Conservation (phyloP, 495 filamentous ascomycete genomes). For the Amniculicola lignicola region DNA sequence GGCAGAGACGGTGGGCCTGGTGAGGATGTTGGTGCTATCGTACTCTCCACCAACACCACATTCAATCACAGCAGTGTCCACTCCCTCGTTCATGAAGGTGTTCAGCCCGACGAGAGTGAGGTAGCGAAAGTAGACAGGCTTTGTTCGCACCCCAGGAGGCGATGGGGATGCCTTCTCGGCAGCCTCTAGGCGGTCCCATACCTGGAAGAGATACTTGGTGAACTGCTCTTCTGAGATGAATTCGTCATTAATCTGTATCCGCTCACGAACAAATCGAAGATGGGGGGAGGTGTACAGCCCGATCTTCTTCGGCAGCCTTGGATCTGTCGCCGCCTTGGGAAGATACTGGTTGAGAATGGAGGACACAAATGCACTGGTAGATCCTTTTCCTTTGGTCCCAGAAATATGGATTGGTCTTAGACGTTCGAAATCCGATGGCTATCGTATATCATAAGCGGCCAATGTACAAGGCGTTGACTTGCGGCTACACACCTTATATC, state of each 20-base stretch:
- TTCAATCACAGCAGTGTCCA: constrained; percentile 83
- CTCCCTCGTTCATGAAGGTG: constrained; percentile 73
- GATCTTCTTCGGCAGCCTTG: constrained; percentile 50
- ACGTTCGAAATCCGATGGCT: constrained; percentile 71
- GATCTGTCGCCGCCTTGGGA: constrained; percentile 36
- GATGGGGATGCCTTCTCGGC: constrained; percentile 49
- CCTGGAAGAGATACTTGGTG: constrained; percentile 80
- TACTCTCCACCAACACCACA: constrained; percentile 92
- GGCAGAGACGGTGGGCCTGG: constrained; percentile 65
- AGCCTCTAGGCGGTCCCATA: constrained; percentile 73
- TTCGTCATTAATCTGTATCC: constrained; percentile 75
- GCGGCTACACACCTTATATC: constrained; percentile 66
- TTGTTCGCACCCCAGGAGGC: constrained; percentile 51
- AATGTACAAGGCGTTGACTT: neutral
- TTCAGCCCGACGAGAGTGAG: constrained; percentile 89
- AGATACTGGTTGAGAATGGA: constrained; percentile 60
- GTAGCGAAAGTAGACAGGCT: constrained; percentile 88
- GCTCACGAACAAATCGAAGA: constrained; percentile 80
- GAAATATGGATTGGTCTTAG: constrained; percentile 81
- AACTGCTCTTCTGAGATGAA: constrained; percentile 76
- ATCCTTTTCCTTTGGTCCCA: constrained; percentile 92
- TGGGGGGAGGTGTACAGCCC: constrained; percentile 90
- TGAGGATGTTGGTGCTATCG: constrained; percentile 89
- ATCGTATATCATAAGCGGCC: neutral
- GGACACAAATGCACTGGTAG: constrained; percentile 67